Percentiles rank a stretch among this genome's conserved stretches.
phyloP scores from a whole-genome alignment of 768 basidiomycete genomes.

The Kondoa subrosea region DNA sequence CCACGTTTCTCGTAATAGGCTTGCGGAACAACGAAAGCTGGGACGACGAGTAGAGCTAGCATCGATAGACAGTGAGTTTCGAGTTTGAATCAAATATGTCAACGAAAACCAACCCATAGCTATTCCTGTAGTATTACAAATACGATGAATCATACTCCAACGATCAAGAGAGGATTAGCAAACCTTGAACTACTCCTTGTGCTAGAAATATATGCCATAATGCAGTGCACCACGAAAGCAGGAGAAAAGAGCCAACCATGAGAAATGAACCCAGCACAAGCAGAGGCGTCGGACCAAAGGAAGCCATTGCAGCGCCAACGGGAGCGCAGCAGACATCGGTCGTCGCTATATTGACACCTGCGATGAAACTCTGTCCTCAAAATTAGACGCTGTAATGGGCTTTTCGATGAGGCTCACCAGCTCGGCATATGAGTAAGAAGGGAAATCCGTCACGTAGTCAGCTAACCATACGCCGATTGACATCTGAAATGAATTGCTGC shows the following conservation, averaged over 20 bases:
- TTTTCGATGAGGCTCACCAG: background rate
- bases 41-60: background rate
- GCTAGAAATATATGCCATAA: background rate
- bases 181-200: background rate
- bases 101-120: too few species aligned
- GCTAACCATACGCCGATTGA: background rate
- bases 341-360: background rate
- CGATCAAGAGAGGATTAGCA: background rate
- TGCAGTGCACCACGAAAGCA: background rate
- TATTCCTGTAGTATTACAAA: too few species aligned
- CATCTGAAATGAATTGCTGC: background rate
- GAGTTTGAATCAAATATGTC: too few species aligned
- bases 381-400: background rate
- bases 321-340: background rate
- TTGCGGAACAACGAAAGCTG: background rate
- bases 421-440: background rate
- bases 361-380: background rate
- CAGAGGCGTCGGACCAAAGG: background rate
- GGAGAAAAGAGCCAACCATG: background rate
- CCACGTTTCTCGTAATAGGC: background rate
- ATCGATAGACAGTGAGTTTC: background rate
- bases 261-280: background rate
- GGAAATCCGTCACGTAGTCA: background rate
- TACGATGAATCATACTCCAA: background rate
- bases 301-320: background rate